These are phyloP conservation scores for Malus fusca DNA, from an alignment of 306 rosid species.

Conservation along the genomic window DNA sequence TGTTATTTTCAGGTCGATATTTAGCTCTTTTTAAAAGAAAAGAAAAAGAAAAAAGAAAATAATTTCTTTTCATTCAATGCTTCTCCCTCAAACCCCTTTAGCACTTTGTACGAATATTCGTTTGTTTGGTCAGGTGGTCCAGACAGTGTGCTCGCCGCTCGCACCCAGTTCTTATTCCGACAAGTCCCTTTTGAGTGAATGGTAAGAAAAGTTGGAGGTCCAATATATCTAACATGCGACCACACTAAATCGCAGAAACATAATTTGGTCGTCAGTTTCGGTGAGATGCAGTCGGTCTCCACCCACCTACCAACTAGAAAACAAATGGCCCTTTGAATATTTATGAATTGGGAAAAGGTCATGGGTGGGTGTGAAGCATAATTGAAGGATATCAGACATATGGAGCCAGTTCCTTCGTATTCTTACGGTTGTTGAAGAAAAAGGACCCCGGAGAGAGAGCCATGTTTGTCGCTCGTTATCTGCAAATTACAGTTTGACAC, in stretches of 20 bases:
- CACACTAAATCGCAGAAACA: background rate
- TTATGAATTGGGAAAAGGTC: background rate
- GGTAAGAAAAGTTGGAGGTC: background rate
- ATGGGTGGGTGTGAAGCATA: background rate
- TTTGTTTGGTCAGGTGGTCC: no score
- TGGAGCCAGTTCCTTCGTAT: background rate
- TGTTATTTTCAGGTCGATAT: constrained; percentile 33
- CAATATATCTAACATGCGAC: background rate
- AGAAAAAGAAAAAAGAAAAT: constrained; percentile 7
- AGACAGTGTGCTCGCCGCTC: fast-evolving
- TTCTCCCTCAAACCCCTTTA: background rate
- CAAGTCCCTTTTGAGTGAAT: background rate
- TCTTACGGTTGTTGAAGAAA: background rate
- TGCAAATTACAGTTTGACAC: no score
- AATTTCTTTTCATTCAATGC: background rate
- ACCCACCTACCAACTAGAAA: background rate
- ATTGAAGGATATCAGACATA: background rate
- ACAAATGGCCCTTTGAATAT: background rate
- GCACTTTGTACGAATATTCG: background rate
- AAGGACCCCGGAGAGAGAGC: background rate
- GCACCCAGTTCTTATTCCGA: no score
- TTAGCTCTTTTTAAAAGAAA: background rate
- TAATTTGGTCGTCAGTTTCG: background rate
- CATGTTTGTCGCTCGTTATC: background rate
- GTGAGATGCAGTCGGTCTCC: background rate